phyloP scores from a whole-genome alignment of 2,329 filamentous ascomycete species.

The Colletotrichum viniferum region DNA sequence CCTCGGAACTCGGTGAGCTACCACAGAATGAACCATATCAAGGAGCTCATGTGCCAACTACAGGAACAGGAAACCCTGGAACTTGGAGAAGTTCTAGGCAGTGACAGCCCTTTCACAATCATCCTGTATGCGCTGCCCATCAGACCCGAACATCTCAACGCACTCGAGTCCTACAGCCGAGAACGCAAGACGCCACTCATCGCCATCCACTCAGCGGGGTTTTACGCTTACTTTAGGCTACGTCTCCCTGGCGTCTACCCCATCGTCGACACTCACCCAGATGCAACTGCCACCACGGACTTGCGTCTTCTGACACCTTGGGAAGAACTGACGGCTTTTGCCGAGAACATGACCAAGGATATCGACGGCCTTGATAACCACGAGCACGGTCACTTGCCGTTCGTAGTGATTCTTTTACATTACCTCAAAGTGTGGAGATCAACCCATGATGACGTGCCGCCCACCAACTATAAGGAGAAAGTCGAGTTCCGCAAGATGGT shows the following conservation, averaged over 20 bases:
- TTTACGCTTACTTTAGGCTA: slow-evolving; percentile 89
- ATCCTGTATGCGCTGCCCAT: slow-evolving; percentile 61
- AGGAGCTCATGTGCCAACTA: neutral
- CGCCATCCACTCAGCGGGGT: slow-evolving; percentile 86
- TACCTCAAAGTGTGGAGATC: slow-evolving; percentile 83
- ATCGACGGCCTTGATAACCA: slow-evolving; percentile 76
- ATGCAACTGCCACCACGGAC: slow-evolving; percentile 83
- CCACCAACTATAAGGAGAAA: slow-evolving; percentile 84
- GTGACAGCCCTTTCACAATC: slow-evolving; percentile 51
- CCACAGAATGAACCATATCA: slow-evolving; percentile 23
- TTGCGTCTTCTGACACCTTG: slow-evolving; percentile 85
- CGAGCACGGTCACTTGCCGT: slow-evolving; percentile 90
- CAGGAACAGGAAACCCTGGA: slow-evolving; percentile 32
- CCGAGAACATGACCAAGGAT: slow-evolving; percentile 67
- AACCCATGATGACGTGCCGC: slow-evolving; percentile 69
- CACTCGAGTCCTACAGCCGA: slow-evolving; percentile 52
- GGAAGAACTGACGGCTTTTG: slow-evolving; percentile 77
- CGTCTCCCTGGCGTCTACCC: slow-evolving; percentile 80
- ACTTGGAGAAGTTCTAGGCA: slow-evolving; percentile 45
- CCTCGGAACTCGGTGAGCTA: slow-evolving; percentile 50
- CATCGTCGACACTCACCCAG: slow-evolving; percentile 94
- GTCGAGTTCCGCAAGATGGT: slow-evolving; percentile 78
- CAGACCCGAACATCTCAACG: slow-evolving; percentile 42
- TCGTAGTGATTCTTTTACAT: slow-evolving; percentile 81
- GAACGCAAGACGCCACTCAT: slow-evolving; percentile 74